These are phyloP conservation scores for Rhodotorula sp. DNA, from an alignment of 1,284 basidiomycete species.

Conservation along the genomic window DNA sequence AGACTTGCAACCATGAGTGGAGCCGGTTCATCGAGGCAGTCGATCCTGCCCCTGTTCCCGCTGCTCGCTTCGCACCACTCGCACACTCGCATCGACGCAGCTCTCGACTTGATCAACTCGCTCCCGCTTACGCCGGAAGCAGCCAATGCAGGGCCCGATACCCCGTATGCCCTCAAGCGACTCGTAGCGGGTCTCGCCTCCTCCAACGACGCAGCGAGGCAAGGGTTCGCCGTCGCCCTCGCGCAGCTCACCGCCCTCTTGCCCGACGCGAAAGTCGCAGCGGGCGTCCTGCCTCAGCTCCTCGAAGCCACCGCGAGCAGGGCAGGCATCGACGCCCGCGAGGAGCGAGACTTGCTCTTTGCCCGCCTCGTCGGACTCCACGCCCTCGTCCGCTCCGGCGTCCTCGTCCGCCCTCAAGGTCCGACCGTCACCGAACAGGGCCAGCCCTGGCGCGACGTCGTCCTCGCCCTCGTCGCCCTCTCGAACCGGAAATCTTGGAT, in stretches of 20 bases:
- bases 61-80: constrained; percentile 39
- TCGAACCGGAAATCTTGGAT: constrained; percentile 84
- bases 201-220: constrained; percentile 84
- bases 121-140: constrained; percentile 51
- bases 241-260: constrained; percentile 85
- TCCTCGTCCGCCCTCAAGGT: constrained; percentile 64
- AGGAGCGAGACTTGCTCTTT: constrained; percentile 88
- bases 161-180: constrained; percentile 80
- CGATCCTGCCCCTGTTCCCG: constrained; percentile 41
- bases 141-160: constrained; percentile 64
- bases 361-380: constrained; percentile 88
- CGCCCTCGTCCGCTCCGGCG: constrained; percentile 74
- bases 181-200: constrained; percentile 84
- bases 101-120: constrained; percentile 74
- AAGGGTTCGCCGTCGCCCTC: constrained; percentile 93
- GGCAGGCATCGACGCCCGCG: constrained; percentile 49
- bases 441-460: constrained; percentile 62
- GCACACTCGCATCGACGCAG: constrained; percentile 69
- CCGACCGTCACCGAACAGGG: constrained; percentile 64
- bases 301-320: constrained; percentile 53
- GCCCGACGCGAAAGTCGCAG: constrained; percentile 61
- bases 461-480: constrained; percentile 63
- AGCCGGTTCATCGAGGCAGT: constrained; percentile 2
- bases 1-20: no score
- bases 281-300: constrained; percentile 71